A percentile compares a stretch with the other conserved stretches of the same genome.
phyloP scores from a whole-genome alignment of 2,329 filamentous ascomycete species.

The Cryphonectria parasitica region DNA sequence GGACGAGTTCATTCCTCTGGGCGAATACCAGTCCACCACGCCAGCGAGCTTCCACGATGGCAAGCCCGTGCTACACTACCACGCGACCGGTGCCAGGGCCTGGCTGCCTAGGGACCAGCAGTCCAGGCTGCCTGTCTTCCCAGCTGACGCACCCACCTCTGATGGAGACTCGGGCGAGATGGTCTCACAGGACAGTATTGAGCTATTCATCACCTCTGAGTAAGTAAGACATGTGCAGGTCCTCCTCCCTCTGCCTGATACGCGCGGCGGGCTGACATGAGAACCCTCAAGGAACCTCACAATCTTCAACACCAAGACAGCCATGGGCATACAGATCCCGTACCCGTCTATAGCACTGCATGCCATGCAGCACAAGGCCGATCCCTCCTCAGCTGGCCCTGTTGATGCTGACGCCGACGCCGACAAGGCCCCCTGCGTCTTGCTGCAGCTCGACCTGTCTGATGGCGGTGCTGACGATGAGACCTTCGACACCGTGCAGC shows the following conservation, averaged over 20 bases:
- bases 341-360: conserved; percentile 78
- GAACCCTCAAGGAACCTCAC: conserved; percentile 54
- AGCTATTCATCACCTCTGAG: conserved; percentile 64
- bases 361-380: conserved; percentile 64
- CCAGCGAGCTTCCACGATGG: conserved; percentile 72
- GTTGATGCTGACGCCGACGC: conserved; percentile 29
- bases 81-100: conserved; percentile 60
- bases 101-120: conserved; percentile 58
- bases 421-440: conserved; percentile 53
- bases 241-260: too few relatives aligned
- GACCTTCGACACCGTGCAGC: conserved; percentile 65
- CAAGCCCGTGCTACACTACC: conserved; percentile 72
- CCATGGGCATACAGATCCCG: conserved; percentile 68
- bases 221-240: conserved; percentile 38
- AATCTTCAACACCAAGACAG: conserved; percentile 63
- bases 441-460: conserved; percentile 70
- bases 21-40: conserved; percentile 73
- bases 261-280: conserved; percentile 31
- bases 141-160: conserved; percentile 42
- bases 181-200: conserved; percentile 51
- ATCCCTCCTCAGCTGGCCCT: conserved; percentile 28
- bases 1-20: conserved; percentile 65
- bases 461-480: conserved; percentile 65
- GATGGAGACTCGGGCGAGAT: conserved; percentile 42
- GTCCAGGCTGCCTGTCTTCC: conserved; percentile 59